Percentiles rank a stretch among this genome's conserved stretches.
Conservation (phyloP, 257 asterid genomes). For the Parsonsia alboflavescens region DNA sequence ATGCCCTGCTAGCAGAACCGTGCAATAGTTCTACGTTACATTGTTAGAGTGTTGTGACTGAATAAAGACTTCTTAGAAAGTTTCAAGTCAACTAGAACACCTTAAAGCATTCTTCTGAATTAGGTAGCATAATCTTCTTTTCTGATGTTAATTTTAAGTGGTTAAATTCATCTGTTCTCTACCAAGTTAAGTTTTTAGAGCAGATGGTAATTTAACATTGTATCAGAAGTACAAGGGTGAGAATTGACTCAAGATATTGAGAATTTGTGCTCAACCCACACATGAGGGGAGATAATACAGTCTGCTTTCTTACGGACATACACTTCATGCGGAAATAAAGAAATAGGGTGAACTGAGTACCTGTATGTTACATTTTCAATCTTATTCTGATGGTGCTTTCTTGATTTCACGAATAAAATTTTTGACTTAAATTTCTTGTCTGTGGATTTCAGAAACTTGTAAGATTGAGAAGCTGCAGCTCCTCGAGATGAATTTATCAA, state of each 20-base stretch:
- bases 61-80: neutral
- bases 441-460: neutral
- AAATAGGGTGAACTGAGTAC: too few species aligned
- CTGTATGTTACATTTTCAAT: too few species aligned
- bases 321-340: too few species aligned
- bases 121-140: neutral
- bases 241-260: too few species aligned
- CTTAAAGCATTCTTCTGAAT: neutral
- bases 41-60: neutral
- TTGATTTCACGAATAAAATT: neutral
- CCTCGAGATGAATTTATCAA: neutral
- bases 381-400: neutral
- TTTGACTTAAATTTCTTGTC: neutral
- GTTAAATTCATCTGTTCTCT: too few species aligned
- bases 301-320: too few species aligned
- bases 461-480: neutral
- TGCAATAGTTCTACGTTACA: neutral
- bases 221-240: too few species aligned
- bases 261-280: too few species aligned
- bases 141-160: neutral
- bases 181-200: too few species aligned
- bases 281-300: too few species aligned
- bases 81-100: neutral
- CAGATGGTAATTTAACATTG: too few species aligned
- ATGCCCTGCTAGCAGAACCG: neutral